A percentile compares a stretch with the other conserved stretches of the same genome.
phyloP scores from a whole-genome alignment of 2,329 filamentous ascomycete genomes.

The Phialophora expanda region DNA sequence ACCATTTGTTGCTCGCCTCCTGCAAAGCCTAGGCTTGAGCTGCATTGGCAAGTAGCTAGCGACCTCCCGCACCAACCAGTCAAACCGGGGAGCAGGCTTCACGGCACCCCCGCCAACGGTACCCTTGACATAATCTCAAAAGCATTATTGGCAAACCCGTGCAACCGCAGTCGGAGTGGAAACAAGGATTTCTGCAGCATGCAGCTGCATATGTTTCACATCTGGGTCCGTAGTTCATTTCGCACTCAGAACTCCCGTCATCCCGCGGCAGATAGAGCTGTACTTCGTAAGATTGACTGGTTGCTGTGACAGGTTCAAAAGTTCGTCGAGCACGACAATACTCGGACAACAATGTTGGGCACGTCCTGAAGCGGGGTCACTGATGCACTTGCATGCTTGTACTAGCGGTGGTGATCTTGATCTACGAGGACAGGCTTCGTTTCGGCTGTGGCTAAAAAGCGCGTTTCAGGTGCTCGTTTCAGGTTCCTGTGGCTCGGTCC shows the following conservation, averaged over 20 bases:
- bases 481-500: conserved; percentile 20
- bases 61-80: conserved; percentile 6
- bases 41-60: conserved; percentile 8
- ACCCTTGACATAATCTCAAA: conserved; percentile 29
- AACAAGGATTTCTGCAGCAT: conserved; percentile 36
- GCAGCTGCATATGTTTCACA: conserved; percentile 30
- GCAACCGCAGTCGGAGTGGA: conserved; percentile 26
- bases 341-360: neutral
- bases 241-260: neutral
- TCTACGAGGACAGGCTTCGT: conserved; percentile 1
- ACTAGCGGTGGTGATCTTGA: conserved; percentile 23
- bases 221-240: conserved; percentile 23
- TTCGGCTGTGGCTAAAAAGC: conserved; percentile 27
- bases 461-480: conserved; percentile 29
- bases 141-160: conserved; percentile 24
- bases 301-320: neutral
- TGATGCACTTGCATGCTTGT: conserved; percentile 3
- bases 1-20: neutral
- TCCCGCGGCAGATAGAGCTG: conserved; percentile 2
- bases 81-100: conserved; percentile 3
- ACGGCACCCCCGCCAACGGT: conserved; percentile 20
- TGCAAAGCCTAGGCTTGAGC: conserved; percentile 1
- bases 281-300: conserved; percentile 14
- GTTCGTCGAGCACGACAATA: neutral
- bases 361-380: neutral